phyloP scores from a whole-genome alignment of 192 early-diverging fungal genomes.

The Backusella sp. region DNA sequence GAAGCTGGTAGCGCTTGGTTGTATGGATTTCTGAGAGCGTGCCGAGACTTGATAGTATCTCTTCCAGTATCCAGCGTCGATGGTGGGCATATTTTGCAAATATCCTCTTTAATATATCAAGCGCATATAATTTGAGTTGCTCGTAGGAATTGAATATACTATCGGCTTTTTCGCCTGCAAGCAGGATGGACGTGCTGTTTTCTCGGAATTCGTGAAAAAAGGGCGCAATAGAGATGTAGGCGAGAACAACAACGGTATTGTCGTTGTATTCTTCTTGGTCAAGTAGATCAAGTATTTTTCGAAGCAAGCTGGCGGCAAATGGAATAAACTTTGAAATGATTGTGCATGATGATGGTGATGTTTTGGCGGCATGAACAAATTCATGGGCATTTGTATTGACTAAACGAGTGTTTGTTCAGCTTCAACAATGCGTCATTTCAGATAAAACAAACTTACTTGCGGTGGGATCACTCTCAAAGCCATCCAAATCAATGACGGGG shows the following conservation, averaged over 20 bases:
- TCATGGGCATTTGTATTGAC: background rate
- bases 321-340: slow-evolving; percentile 15
- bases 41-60: slow-evolving; percentile 74
- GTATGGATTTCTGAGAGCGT: slow-evolving; percentile 63
- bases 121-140: slow-evolving; percentile 21
- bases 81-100: slow-evolving; percentile 61
- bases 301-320: slow-evolving; percentile 16
- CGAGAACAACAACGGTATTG: slow-evolving; percentile 42
- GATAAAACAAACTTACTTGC: background rate
- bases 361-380: background rate
- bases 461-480: background rate
- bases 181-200: background rate
- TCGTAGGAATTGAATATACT: slow-evolving; percentile 19
- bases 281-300: slow-evolving; percentile 1
- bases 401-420: background rate
- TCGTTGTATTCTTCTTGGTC: slow-evolving; percentile 45
- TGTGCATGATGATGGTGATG: background rate
- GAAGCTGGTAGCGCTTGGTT: slow-evolving; percentile 50
- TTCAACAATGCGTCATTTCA: too few species aligned
- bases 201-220: slow-evolving; percentile 46
- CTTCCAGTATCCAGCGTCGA: slow-evolving; percentile 81
- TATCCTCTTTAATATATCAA: slow-evolving; percentile 31
- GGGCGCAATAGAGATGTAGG: slow-evolving; percentile 45
- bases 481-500: slow-evolving; percentile 19
- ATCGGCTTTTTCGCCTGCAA: background rate